Evolutionary conservation across 2,329 filamentous ascomycete species (phyloP), one percentile per base, ranked within the genome.

Genomic region (Paraphaeosphaeria sporulosa): DNA sequence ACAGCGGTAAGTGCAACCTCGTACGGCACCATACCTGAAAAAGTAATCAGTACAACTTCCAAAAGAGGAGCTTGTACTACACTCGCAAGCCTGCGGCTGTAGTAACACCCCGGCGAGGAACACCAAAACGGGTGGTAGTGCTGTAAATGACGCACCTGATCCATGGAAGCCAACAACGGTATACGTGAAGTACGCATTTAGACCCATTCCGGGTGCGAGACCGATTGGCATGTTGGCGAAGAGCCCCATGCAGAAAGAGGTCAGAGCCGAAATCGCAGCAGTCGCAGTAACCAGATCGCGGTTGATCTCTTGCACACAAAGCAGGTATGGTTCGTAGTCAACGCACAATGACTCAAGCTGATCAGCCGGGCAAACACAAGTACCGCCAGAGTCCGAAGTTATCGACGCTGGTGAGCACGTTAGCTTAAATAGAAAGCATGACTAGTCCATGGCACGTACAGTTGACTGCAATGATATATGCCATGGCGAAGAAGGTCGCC

Each of bases 181-280:
- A 74, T 91, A 96, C 27, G 92, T 86, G 73, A 96, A 96, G 76
- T 96, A 96, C 19, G 92, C 92, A 72, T 96, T 96, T 57, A 96
- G 78, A 27, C 93, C 90, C 90, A 93, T 91, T 40, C 90, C 90
- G 17, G 90, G 90, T 7, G 89, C 90, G 46, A 92, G 78, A 9
- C 87, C 89, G 66, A 92, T 88, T 1, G 92, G 92, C 81, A 94
- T 82, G 67, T 96, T 96, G 63, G 93, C 89, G 64, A 94, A 87
- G 1, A 94, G 77, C 21, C 93, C 93, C 90, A 96, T 93, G 77
- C 84, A 89, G 77, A 96, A 93, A n/a, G 88, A 90, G 3, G 90
- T 87, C 49, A 96, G 79, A 27, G 91, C 90, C 15, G 91, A 85
- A 65, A 95, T 94, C 57, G 92, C 92, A 47, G 93, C 92, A 4